Conservation (phyloP, 805 yeast genomes). For the Wickerhamiella alocasiicola region DNA sequence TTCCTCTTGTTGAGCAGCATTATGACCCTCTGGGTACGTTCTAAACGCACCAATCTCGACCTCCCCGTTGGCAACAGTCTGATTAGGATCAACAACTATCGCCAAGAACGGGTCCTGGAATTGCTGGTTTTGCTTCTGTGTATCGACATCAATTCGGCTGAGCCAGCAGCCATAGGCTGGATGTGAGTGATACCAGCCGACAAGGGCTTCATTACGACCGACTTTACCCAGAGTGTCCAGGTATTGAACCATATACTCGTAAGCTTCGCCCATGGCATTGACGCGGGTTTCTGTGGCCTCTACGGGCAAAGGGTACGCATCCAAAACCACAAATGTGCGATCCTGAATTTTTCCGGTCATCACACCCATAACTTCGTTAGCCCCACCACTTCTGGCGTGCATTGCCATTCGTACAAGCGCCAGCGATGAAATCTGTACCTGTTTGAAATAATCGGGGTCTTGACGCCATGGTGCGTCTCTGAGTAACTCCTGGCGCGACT, state of each 20-base stretch:
- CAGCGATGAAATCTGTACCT: conserved; percentile 67
- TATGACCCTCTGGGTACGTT: conserved; percentile 12
- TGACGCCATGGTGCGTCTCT: conserved; percentile 9
- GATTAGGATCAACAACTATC: conserved; percentile 94
- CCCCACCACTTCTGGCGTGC: conserved; percentile 76
- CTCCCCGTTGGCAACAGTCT: conserved; percentile 80
- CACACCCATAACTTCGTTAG: conserved; percentile 93
- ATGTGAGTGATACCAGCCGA: conserved; percentile 97
- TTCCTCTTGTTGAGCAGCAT: neutral
- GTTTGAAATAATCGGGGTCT: conserved; percentile 12
- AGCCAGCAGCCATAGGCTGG: conserved; percentile 98
- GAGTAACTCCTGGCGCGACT: conserved; percentile 5
- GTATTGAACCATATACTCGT: conserved; percentile 87
- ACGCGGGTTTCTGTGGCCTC: conserved; percentile 95
- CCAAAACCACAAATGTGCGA: conserved; percentile 51
- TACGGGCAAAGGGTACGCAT: conserved; percentile 78
- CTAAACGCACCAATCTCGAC: conserved; percentile 97
- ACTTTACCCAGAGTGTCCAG: conserved; percentile 40
- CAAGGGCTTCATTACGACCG: conserved; percentile 53
- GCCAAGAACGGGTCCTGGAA: conserved; percentile 93
- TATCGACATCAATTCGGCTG: conserved; percentile 83
- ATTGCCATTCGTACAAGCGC: conserved; percentile 78
- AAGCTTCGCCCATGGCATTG: conserved; percentile 86
- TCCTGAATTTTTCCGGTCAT: conserved; percentile 57
- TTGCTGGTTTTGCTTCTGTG: conserved; percentile 93